phyloP scores from a whole-genome alignment of 2,329 filamentous ascomycete species.

The Trichoderma aggressivum region DNA sequence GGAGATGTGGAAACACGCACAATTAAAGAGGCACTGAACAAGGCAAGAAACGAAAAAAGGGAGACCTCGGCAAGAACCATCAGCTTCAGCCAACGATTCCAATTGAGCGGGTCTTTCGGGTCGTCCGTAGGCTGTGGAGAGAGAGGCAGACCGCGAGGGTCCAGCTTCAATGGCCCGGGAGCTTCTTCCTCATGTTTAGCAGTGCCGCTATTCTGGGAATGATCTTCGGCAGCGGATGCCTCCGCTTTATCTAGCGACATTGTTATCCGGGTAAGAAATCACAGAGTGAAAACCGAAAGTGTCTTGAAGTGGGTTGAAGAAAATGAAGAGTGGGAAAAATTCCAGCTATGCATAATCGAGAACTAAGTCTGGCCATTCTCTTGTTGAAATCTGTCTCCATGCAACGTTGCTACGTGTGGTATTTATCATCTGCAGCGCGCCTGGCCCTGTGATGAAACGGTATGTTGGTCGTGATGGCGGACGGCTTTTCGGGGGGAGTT shows the following conservation, averaged over 20 bases:
- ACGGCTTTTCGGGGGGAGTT: slow-evolving; percentile 10
- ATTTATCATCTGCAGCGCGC: background rate
- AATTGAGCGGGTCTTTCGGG: slow-evolving; percentile 13
- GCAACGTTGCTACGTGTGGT: background rate
- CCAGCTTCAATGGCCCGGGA: background rate
- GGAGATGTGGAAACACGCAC: background rate
- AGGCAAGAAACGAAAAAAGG: slow-evolving; percentile 7
- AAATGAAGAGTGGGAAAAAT: background rate
- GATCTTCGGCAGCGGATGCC: background rate
- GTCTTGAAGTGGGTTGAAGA: background rate
- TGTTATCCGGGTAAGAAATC: background rate
- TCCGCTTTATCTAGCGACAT: slow-evolving; percentile 1
- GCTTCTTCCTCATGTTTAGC: slow-evolving; percentile 7
- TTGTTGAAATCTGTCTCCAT: background rate
- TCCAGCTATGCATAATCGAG: background rate
- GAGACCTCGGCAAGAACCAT: slow-evolving; percentile 10
- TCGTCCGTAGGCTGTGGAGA: slow-evolving; percentile 7
- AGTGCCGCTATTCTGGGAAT: background rate
- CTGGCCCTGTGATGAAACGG: background rate
- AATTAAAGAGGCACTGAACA: slow-evolving; percentile 13
- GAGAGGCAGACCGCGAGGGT: slow-evolving; percentile 4
- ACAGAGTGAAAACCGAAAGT: background rate
- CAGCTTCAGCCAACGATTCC: slow-evolving; percentile 15
- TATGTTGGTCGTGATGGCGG: background rate
- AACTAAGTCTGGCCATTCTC: background rate